Base-by-base conservation (phyloP, 192 early-diverging fungal species). In the Rhizoclosmatium sp. region DNA sequence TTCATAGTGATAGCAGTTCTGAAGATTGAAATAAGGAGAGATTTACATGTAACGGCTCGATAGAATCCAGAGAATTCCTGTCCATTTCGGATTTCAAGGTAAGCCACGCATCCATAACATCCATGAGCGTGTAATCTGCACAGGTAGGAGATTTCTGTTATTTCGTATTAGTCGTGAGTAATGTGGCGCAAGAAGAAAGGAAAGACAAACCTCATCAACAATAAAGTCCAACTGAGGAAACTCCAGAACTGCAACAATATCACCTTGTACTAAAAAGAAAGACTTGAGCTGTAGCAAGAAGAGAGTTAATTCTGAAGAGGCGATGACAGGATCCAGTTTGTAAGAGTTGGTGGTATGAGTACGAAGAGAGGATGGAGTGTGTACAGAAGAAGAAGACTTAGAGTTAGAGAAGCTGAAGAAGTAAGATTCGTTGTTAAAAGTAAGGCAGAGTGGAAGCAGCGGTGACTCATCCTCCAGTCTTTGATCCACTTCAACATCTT, bases 201-300 rank as follows among this genome's bases (percentile, higher is more conserved):
- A 23, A 31, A 12, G 12, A 64, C 14, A 9, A 10, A 39, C n/a
- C 31, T 64, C 61, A 39, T 64, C 39, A 16, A 64, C 9, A 7
- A 31, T 23, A 16, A 64, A n/a, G 31, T 64, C 61, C 14, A 64
- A 31, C 61, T 64, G 61, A 21, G 61, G 61, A 16, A 64, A 64
- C 31, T 31, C 31, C 31, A 31, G 31, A 0, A 23, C 61, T 9
- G 23, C 54, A 56, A 56, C 54, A 56, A 56, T n/a, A 10, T 64
- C 23, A 64, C 39, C 10, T 31, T 23, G 7, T 7, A 64, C 23
- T 31, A 21, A 9, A 31, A 64, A 64, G 7, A 16, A 9, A 31
- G n/a, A 23, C 39, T 64, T 23, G 61, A 64, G 61, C 61, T 64
- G 61, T 31, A 64, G 39, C 12, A 64, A 9, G 31, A 64, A 64